These are phyloP conservation scores for Coemansia sp. DNA, from an alignment of 192 early-diverging fungal genomes.

Conservation along the genomic window DNA sequence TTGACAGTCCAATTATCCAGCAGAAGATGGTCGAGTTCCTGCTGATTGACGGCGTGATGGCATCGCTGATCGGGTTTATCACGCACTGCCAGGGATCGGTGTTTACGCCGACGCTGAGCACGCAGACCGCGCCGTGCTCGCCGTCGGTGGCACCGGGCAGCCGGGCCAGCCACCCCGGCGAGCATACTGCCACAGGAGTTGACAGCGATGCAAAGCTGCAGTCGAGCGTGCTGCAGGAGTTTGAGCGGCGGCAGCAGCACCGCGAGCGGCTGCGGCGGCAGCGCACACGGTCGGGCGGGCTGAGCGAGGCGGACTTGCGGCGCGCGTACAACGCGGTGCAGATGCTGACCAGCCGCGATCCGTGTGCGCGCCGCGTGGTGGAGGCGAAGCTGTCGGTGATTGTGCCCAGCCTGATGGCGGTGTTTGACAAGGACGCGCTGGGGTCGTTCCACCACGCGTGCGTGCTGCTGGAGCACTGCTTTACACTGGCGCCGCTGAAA, in stretches of 20 bases:
- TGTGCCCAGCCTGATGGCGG: conserved; percentile 46
- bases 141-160: conserved; percentile 9
- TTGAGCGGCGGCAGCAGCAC: conserved; percentile 33
- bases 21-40: conserved; percentile 54
- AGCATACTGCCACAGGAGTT: too few relatives aligned
- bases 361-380: conserved; percentile 32
- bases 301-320: conserved; percentile 37
- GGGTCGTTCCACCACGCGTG: conserved; percentile 51
- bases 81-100: conserved; percentile 44
- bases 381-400: conserved; percentile 46
- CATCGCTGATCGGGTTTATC: conserved; percentile 47
- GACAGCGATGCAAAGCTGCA: conserved; percentile 4
- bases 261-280: conserved; percentile 38
- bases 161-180: not conserved
- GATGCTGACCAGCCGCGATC: conserved; percentile 41
- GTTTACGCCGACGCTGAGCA: conserved; percentile 23
- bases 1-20: conserved; percentile 47
- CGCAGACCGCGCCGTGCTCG: conserved; percentile 39
- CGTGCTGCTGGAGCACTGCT: conserved; percentile 49
- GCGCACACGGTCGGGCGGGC: conserved; percentile 29
- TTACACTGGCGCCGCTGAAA: conserved; percentile 36
- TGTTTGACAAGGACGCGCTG: conserved; percentile 46
- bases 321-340: conserved; percentile 44
- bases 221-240: conserved; percentile 22
- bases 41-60: conserved; percentile 51